These are phyloP conservation scores for Neonectria hederae DNA, from an alignment of 2,329 filamentous ascomycete species.

Conservation along the genomic window DNA sequence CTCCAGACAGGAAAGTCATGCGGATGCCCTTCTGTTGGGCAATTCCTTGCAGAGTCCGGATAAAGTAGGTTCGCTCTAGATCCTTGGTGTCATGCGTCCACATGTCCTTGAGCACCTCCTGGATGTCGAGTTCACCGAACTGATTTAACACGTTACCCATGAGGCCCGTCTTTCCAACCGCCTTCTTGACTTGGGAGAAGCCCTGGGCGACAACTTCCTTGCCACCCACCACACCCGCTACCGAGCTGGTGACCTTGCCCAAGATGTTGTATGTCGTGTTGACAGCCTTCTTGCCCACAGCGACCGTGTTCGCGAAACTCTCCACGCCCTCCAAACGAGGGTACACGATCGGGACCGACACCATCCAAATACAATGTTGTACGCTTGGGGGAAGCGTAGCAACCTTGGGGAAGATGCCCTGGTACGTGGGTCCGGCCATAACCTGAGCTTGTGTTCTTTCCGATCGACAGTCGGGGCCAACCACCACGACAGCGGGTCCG, in stretches of 20 bases:
- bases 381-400: slow-evolving; percentile 90
- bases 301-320: slow-evolving; percentile 88
- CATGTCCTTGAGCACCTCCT: slow-evolving; percentile 93
- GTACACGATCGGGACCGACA: slow-evolving; percentile 90
- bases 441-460: slow-evolving; percentile 92
- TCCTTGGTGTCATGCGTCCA: slow-evolving; percentile 99
- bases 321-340: slow-evolving; percentile 92
- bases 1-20: slow-evolving; percentile 96
- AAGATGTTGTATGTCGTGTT: slow-evolving; percentile 97
- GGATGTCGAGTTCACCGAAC: slow-evolving; percentile 93
- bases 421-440: slow-evolving; percentile 95
- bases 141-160: slow-evolving; percentile 97
- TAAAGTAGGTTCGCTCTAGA: slow-evolving; percentile 93
- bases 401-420: slow-evolving; percentile 95
- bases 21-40: slow-evolving; percentile 93
- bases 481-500: slow-evolving; percentile 87
- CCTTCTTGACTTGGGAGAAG: slow-evolving; percentile 95
- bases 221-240: slow-evolving; percentile 93
- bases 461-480: slow-evolving; percentile 90
- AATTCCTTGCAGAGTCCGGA: slow-evolving; percentile 94
- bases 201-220: slow-evolving; percentile 93
- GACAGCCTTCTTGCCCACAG: slow-evolving; percentile 94
- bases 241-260: slow-evolving; percentile 92
- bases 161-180: slow-evolving; percentile 91
- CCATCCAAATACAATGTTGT: slow-evolving; percentile 96